Evolutionary conservation across 2,329 filamentous ascomycete species (phyloP), one percentile per base, ranked within the genome.

Genomic region (Ilyonectria robusta): DNA sequence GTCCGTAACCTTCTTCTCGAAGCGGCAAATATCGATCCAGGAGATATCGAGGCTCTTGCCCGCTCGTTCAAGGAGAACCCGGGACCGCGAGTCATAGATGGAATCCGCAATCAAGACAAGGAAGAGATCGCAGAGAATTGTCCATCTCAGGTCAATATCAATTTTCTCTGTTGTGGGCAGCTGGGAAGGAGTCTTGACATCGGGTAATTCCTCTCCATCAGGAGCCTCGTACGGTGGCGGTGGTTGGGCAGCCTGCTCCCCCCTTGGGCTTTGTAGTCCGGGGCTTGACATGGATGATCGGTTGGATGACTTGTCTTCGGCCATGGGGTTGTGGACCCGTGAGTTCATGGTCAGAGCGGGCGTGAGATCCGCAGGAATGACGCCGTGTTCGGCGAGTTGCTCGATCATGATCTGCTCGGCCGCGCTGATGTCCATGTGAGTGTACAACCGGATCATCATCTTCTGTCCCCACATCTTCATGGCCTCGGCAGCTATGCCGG

Each of bases 321-420:
- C 93, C 87, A 96, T 92, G 6, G 96, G 96, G 76, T 99, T 99
- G 77, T 94, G 94, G 37, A 99, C 95, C 58, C 94, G 89, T 13
- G 96, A 90, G 80, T 98, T 99, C 69, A 94, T 91, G 91, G 97
- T 97, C 50, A 99, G 85, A 0, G 93, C 89, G 0, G 93, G 92
- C 0, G 94, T 95, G 65, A 99, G 84, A 79, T 99, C 96, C 50
- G 86, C 84, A 0, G 96, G 92, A 68, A 94, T 86, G 7, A 99
- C 94, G 5, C 95, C 96, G 81, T 99, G 96, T 65, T 96, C 93
- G 13, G 93, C 92, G 65, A 99, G 86, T 81, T 99, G 96, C 82
- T 99, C 96, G 72, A 99, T 98, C 96, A 99, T 99, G 79, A 99
- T 86, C 84, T 99, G 96, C 81, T 99, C 96, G 15, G 89, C 91